phyloP scores from a whole-genome alignment of 805 yeast genomes.

The Sugiyamaella chiloensis region DNA sequence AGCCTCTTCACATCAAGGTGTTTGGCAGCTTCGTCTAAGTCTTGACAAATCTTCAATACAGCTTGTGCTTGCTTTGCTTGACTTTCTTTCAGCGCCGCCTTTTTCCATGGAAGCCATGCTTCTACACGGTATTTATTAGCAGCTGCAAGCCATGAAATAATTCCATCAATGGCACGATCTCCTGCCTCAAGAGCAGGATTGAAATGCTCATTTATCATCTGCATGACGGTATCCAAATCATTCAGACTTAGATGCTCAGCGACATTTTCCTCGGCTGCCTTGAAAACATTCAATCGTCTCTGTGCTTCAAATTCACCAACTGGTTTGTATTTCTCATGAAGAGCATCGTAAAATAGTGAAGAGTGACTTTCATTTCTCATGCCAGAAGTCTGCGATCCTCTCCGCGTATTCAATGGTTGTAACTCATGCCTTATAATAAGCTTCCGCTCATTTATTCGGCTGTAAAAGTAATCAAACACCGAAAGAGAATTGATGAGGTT shows the following conservation, averaged over 20 bases:
- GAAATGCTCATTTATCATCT: background rate
- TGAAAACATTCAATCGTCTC: background rate
- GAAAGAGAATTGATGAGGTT: conserved; percentile 23
- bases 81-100: conserved; percentile 8
- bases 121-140: conserved; percentile 13
- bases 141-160: conserved; percentile 10
- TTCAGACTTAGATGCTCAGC: conserved; percentile 7
- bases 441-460: conserved; percentile 17
- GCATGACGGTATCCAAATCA: conserved; percentile 16
- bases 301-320: conserved; percentile 20
- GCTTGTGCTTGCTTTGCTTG: conserved; percentile 12
- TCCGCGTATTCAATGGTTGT: background rate
- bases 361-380: background rate
- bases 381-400: background rate
- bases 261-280: background rate
- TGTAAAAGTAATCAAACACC: conserved; percentile 25
- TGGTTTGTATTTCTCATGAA: conserved; percentile 20
- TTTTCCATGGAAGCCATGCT: background rate
- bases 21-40: conserved; percentile 5
- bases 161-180: conserved; percentile 8
- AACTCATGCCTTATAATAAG: conserved; percentile 2
- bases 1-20: conserved; percentile 6
- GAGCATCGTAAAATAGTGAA: conserved; percentile 8
- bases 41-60: conserved; percentile 10
- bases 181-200: background rate